phyloP scores from a whole-genome alignment of 495 filamentous ascomycete genomes.

The Arthonia radiata region DNA sequence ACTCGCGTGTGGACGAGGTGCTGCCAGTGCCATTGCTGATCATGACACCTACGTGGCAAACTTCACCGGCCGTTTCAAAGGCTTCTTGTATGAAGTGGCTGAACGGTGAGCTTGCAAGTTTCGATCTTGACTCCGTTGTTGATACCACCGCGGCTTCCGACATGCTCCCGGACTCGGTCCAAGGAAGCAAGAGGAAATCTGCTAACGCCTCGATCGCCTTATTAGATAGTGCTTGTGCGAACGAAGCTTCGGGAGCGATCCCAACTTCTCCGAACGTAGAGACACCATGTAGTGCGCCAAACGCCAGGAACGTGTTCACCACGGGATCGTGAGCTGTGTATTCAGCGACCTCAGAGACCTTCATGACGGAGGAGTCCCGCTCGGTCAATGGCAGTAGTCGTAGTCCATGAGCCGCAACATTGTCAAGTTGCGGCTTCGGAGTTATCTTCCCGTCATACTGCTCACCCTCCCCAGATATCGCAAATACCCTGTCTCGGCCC shows the following conservation, averaged over 20 bases:
- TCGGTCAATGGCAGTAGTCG: slow-evolving; percentile 76
- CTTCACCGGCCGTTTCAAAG: slow-evolving; percentile 22
- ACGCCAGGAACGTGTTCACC: slow-evolving; percentile 72
- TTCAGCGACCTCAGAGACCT: slow-evolving; percentile 61
- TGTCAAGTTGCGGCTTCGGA: no score
- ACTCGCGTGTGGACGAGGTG: slow-evolving; percentile 24
- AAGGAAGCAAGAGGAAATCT: slow-evolving; percentile 71
- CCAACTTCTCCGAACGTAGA: slow-evolving; percentile 59
- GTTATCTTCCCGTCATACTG: no score
- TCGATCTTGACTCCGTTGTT: slow-evolving; percentile 32
- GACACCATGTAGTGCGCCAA: slow-evolving; percentile 65
- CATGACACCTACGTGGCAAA: not conserved
- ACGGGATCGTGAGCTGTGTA: slow-evolving; percentile 61
- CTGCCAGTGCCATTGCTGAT: not conserved
- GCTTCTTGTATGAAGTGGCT: slow-evolving; percentile 26
- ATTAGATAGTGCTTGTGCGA: slow-evolving; percentile 45
- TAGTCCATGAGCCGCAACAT: slow-evolving; percentile 31
- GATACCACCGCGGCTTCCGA: slow-evolving; percentile 26
- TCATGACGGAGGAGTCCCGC: slow-evolving; percentile 87
- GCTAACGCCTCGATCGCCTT: slow-evolving; percentile 41
- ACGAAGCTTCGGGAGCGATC: slow-evolving; percentile 50
- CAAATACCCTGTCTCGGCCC: slow-evolving; percentile 31
- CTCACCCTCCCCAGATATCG: no score
- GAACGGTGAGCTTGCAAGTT: slow-evolving; percentile 9
- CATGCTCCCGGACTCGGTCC: slow-evolving; percentile 63